Percentiles rank a stretch among this genome's conserved stretches.
These are phyloP conservation scores for Leishmania amazonensis DNA, from an alignment of 208 protist species.

Conservation along the genomic window DNA sequence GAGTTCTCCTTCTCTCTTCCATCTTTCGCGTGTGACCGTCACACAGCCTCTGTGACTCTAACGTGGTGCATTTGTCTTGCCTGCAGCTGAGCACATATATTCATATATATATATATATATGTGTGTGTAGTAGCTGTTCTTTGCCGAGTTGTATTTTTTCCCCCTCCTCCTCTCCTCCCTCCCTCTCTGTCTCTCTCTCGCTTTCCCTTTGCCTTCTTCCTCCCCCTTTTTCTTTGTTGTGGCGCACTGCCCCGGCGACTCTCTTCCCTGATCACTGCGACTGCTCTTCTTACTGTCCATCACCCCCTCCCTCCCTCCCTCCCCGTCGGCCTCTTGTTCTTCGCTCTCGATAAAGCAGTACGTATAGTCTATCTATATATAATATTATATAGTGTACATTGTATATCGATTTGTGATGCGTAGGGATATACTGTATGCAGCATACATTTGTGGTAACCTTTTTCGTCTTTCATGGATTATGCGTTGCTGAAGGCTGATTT, in stretches of 20 bases:
- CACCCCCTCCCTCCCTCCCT: not conserved
- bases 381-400: no score
- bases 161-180: not conserved
- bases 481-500: no score
- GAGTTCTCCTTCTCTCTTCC: no score
- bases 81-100: not conserved
- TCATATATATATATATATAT: not conserved
- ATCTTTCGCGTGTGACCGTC: no score
- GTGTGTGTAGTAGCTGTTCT: not conserved
- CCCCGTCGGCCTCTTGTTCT: not conserved
- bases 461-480: not conserved
- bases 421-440: not conserved
- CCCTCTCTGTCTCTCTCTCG: not conserved
- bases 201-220: not conserved
- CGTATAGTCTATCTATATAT: not conserved
- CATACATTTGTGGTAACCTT: slow-evolving; percentile 4
- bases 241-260: not conserved
- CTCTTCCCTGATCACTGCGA: not conserved
- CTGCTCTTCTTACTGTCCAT: not conserved
- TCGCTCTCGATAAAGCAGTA: not conserved
- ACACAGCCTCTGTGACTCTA: not conserved
- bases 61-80: not conserved
- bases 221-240: not conserved
- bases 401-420: no score
- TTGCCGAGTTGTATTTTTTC: not conserved